Base-by-base conservation (phyloP, 306 rosid species). In the Quercus aquifolioides region DNA sequence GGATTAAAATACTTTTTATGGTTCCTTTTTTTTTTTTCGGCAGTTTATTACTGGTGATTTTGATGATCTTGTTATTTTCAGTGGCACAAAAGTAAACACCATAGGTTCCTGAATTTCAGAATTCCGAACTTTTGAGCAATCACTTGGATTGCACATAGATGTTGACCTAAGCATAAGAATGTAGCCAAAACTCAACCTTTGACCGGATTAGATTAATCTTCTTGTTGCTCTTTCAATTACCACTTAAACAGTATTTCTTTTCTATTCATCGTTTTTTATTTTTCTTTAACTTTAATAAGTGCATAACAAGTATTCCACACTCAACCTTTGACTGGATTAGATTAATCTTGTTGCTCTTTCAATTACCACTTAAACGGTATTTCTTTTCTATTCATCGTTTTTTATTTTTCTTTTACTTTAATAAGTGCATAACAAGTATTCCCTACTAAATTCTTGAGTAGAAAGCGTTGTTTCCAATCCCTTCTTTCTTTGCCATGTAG, bases 61-160 rank as follows among this genome's bases (percentile, higher is more conserved):
- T 23, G 23, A 23, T 23, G 23, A 23, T 23, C 23, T 23, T 23
- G 23, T 23, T 23, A 23, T 23, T 23, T 23, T 23, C 23, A 23
- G 23, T 23, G 23, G 23, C 23, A 23, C 23, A 23, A 23, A 23
- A 23, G 23, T 23, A 23, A 23, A 23, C 23, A 23, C 23, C 23
- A 23, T 23, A 23, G 23, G 23, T 23, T 23, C 23, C 33, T 30
- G 89, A 71, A 83, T 91, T 59, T 82, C 93, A 74, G 94, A 94
- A 71, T 88, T 92, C 71, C 91, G 93, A 86, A 65, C 85, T 51
- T 85, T 94, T 38, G 94, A 92, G 84, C 97, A 89, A 75, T 86
- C 97, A 74, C 92, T 92, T 75, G 97, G 94, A 77, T 94, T 88
- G 77, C 92, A 82, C 7, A 72, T 86, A 59, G 94, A 91, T 58